Evolutionary conservation across 208 protist species (phyloP).

Genomic region (Angomonas deanei): DNA sequence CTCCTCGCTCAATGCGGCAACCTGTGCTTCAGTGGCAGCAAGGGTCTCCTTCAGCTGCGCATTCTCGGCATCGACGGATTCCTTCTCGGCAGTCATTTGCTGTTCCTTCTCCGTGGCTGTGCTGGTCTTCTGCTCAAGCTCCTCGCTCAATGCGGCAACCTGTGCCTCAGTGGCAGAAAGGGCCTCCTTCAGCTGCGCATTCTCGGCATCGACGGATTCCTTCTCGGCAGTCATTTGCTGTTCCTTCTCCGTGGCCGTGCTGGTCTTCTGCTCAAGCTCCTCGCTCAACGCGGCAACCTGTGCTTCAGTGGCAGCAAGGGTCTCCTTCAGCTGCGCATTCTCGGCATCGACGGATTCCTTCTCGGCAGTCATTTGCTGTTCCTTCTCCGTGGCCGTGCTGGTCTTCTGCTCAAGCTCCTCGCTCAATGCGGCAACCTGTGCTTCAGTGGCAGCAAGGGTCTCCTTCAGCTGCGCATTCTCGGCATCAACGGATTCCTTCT

Average conservation of each 20-base stretch:
- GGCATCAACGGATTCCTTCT: too few species aligned
- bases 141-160: not conserved
- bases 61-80: not conserved
- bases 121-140: not conserved
- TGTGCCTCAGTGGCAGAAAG: not conserved
- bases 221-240: not conserved
- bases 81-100: not conserved
- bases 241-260: not conserved
- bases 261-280: not conserved
- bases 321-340: too few species aligned
- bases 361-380: too few species aligned
- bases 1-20: too few species aligned
- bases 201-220: not conserved
- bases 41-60: not conserved
- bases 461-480: constrained; percentile 4
- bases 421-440: not conserved
- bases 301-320: too few species aligned
- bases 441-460: not conserved
- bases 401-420: constrained; percentile 1
- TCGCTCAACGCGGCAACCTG: too few species aligned
- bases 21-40: not conserved
- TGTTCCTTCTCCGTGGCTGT: not conserved
- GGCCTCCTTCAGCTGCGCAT: not conserved
- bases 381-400: not conserved
- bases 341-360: too few species aligned